These are phyloP conservation scores for Aspergillus homomorphus DNA, from an alignment of 495 filamentous ascomycete genomes.

Conservation along the genomic window DNA sequence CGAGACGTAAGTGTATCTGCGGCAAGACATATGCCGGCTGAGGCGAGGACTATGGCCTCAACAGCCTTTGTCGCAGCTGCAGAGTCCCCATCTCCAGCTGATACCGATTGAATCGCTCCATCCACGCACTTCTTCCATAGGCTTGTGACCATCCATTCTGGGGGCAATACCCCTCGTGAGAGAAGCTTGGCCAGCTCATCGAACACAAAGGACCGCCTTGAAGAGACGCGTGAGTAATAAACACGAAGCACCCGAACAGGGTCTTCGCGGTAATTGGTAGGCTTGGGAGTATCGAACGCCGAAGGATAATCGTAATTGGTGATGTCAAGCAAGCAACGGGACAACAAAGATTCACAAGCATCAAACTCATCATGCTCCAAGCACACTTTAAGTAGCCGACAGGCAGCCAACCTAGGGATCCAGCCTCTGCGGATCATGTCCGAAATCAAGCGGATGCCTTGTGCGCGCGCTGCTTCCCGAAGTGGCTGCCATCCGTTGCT, in stretches of 20 bases:
- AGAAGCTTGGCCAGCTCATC: slow-evolving; percentile 41
- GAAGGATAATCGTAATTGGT: slow-evolving; percentile 29
- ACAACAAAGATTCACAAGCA: slow-evolving; percentile 37
- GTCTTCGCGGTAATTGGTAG: slow-evolving; percentile 21
- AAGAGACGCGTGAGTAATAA: slow-evolving; percentile 25
- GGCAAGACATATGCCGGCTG: slow-evolving; percentile 20
- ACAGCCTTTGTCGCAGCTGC: slow-evolving; percentile 38
- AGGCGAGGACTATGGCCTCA: slow-evolving; percentile 38
- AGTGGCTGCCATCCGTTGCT: slow-evolving; percentile 63
- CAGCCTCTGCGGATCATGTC: slow-evolving; percentile 51
- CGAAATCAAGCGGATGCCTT: slow-evolving; percentile 59
- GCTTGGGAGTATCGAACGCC: slow-evolving; percentile 27
- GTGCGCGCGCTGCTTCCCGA: slow-evolving; percentile 60
- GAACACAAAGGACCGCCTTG: slow-evolving; percentile 35
- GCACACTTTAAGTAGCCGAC: slow-evolving; percentile 35
- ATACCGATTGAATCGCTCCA: slow-evolving; percentile 41
- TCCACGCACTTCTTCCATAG: slow-evolving; percentile 45
- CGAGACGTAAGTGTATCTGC: background rate
- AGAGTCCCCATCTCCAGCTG: slow-evolving; percentile 33
- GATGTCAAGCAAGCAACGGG: slow-evolving; percentile 29
- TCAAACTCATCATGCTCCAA: slow-evolving; percentile 32
- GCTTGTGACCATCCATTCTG: slow-evolving; percentile 49
- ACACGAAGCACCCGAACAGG: slow-evolving; percentile 31
- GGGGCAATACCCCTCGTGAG: slow-evolving; percentile 33
- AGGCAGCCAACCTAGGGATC: slow-evolving; percentile 33